Percentiles rank a stretch among this genome's conserved stretches.
Conservation (phyloP, 1,139 yeast genomes). For the Yamadazyma pseudoaaseri region DNA sequence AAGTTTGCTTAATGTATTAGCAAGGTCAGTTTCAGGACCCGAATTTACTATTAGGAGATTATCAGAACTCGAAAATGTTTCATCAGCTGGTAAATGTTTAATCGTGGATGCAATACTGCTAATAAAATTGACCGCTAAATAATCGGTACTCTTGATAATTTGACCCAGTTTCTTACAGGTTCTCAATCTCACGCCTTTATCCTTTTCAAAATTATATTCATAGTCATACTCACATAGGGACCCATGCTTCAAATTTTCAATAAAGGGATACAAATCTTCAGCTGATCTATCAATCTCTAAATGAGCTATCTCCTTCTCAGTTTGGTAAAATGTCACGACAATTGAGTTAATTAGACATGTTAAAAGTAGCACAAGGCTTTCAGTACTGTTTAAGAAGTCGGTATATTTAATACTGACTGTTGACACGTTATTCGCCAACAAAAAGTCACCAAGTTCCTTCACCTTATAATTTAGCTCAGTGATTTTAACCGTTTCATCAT, state of each 20-base stretch:
- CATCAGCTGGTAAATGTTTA: conserved; percentile 53
- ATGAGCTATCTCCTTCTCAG: conserved; percentile 8
- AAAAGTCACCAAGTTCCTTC: conserved; percentile 15
- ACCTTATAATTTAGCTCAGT: conserved; percentile 26
- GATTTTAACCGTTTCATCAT: conserved; percentile 17
- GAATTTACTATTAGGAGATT: conserved; percentile 37
- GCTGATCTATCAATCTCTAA: conserved; percentile 2
- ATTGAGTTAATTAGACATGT: conserved; percentile 31
- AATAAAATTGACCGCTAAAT: conserved; percentile 61
- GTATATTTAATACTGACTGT: conserved; percentile 19
- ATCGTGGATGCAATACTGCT: conserved; percentile 63
- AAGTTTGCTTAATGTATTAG: conserved; percentile 29
- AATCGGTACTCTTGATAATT: conserved; percentile 30
- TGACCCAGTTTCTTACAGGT: conserved; percentile 21
- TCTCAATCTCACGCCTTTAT: conserved; percentile 38
- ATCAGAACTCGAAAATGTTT: conserved; percentile 42
- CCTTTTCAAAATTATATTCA: conserved; percentile 31
- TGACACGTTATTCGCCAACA: conserved; percentile 14
- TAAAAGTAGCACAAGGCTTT: conserved; percentile 23
- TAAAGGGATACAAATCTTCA: not conserved
- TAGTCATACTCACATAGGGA: conserved; percentile 21
- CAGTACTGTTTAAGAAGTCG: conserved; percentile 18
- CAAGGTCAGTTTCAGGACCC: conserved; percentile 14
- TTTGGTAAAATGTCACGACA: conserved; percentile 21
- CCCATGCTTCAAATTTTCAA: conserved; percentile 3